Base-by-base conservation (phyloP, 345 rosid genomes). In the Eucalyptus sp. region DNA sequence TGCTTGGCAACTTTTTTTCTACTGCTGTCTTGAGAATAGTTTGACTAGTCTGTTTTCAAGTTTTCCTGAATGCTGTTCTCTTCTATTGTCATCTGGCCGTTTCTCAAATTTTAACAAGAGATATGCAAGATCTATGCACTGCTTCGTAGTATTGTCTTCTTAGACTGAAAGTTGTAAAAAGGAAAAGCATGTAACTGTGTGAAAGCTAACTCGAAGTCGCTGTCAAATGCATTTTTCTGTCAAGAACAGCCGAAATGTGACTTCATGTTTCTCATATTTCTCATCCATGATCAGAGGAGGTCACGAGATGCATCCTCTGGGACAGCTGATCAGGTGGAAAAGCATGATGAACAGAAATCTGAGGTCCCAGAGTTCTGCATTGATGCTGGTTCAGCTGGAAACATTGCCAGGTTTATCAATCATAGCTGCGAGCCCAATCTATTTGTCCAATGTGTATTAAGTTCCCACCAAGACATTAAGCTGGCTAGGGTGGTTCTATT, bases 401-500 rank as follows among this genome's bases (percentile, higher is more conserved):
- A 96, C 90, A 48, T 96, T 90, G 96, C 99, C 17, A 94, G 99
- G 92, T 98, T 96, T 91, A 95, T 98, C 62, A 98, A 98, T 89
- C 99, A 97, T 90, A 97, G 99, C 87, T 98, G 99, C 50, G 97
- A 93, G 92, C 99, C 99, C 33, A 98, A 98, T 89, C 95, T 98
- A 16, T 98, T 96, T 90, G 98, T 98, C 20, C 99, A 98, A 88
- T 95, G 99, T 86, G 95, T 98, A 86, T 87, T 97, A 91, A 95
- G 97, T 91, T 93, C 94, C 37, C 99, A 97, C 92, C 97, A 93
- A 8, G 99, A 96, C 89, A 80, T 96, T 27, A 96, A 93, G 89
- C 98, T 96, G 85, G 99, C 99, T 46, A 94, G 97, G 31, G 96
- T 98, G 86, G 94, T 97, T 92, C 94, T 97, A 20, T 95, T 97